Percentiles rank a stretch among this genome's conserved stretches.
phyloP scores from a whole-genome alignment of 2,329 filamentous ascomycete genomes.

The Zarea fungicola region DNA sequence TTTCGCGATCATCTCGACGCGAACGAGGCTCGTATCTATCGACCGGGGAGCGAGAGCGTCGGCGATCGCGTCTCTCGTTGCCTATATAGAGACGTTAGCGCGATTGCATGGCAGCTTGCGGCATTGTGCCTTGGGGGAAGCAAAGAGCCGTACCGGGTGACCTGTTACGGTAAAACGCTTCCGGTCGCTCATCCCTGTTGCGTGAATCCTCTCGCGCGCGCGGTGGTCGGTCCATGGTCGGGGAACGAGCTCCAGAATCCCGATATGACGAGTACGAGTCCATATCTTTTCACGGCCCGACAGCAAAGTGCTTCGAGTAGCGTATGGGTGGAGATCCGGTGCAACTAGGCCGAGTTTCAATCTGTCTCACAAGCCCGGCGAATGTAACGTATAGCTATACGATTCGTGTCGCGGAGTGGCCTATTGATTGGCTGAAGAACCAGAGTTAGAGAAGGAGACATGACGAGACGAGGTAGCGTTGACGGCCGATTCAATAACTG shows the following conservation, averaged over 20 bases:
- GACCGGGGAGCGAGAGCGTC: constrained; percentile 65
- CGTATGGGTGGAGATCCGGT: no score
- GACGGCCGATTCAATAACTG: no score
- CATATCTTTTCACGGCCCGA: constrained; percentile 3
- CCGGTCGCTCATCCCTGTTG: constrained; percentile 47
- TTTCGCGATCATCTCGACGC: constrained; percentile 61
- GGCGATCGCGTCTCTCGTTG: constrained; percentile 54
- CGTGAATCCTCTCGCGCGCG: constrained; percentile 52
- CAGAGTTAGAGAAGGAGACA: constrained; percentile 6
- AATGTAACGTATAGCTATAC: background rate
- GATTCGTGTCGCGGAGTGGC: constrained; percentile 1
- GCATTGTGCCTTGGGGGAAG: background rate
- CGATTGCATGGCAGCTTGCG: background rate
- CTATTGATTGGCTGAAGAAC: constrained; percentile 7
- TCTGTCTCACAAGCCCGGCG: background rate
- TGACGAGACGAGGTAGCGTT: background rate
- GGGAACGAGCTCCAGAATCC: constrained; percentile 46
- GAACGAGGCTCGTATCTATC: constrained; percentile 71
- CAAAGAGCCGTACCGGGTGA: constrained; percentile 58
- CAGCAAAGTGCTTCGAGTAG: background rate
- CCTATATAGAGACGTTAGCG: constrained; percentile 31
- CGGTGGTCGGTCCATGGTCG: constrained; percentile 41
- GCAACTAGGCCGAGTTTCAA: no score
- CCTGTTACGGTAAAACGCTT: constrained; percentile 60
- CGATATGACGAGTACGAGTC: constrained; percentile 36